phyloP scores from a whole-genome alignment of 371 early-diverging fungal genomes.

The Coemansia sp. region DNA sequence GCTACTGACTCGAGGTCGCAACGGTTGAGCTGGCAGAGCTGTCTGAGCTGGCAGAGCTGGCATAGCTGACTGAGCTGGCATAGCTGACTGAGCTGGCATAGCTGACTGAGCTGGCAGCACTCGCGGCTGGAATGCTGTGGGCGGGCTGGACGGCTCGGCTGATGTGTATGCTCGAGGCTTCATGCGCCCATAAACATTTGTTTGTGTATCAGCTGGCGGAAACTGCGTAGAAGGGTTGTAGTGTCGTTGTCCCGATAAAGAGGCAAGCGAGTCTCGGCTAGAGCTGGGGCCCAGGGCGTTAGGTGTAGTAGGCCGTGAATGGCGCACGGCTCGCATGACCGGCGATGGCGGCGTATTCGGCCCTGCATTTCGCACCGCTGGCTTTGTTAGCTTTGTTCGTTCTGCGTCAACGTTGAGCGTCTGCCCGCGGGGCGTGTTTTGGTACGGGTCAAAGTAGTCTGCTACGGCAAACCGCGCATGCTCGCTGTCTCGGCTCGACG shows the following conservation, averaged over 20 bases:
- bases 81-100: background rate
- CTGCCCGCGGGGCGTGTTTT: slow-evolving; percentile 28
- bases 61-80: too few relatives aligned
- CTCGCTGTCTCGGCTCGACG: slow-evolving; percentile 2
- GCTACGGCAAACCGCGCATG: slow-evolving; percentile 27
- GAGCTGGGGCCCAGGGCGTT: background rate
- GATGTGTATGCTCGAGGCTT: slow-evolving; percentile 29
- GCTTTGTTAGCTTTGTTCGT: background rate
- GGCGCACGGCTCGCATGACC: slow-evolving; percentile 44
- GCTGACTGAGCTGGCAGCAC: background rate
- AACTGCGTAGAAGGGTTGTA: background rate
- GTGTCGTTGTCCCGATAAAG: background rate
- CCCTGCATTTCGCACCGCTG: slow-evolving; percentile 1
- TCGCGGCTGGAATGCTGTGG: background rate
- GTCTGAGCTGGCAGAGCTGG: background rate
- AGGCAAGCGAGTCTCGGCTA: slow-evolving; percentile 1
- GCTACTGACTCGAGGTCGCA: slow-evolving; percentile 23
- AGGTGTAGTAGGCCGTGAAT: slow-evolving; percentile 38
- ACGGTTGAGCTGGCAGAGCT: background rate
- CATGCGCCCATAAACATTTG: background rate
- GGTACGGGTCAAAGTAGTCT: slow-evolving; percentile 49
- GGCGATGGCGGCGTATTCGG: slow-evolving; percentile 36
- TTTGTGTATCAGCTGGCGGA: background rate
- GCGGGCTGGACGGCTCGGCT: background rate
- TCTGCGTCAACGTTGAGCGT: slow-evolving; percentile 24